Conservation (phyloP, 2,329 filamentous ascomycete species). For the Lachnellula suecica region DNA sequence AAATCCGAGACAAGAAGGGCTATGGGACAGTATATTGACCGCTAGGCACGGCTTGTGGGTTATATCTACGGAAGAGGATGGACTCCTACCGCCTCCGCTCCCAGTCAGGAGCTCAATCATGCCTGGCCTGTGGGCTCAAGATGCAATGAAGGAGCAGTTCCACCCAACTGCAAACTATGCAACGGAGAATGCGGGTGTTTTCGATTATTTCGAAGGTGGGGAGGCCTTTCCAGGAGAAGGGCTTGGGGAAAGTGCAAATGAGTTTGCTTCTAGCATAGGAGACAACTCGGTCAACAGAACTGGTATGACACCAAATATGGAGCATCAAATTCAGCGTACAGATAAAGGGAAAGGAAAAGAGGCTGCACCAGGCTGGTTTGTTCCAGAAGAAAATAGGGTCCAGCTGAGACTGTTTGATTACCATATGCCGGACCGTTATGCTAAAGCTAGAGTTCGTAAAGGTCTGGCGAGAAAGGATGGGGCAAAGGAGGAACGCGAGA, state of each 20-base stretch:
- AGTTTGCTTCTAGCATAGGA: not conserved
- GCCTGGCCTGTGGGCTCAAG: constrained; percentile 3
- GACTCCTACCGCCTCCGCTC: constrained; percentile 14
- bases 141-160: not conserved
- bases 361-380: constrained; percentile 9
- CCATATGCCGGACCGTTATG: constrained; percentile 27
- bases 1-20: constrained; percentile 62
- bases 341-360: constrained; percentile 5
- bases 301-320: not conserved
- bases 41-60: constrained; percentile 29
- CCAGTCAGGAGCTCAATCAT: not conserved
- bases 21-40: constrained; percentile 55
- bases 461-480: constrained; percentile 21
- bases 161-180: not conserved
- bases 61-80: constrained; percentile 27
- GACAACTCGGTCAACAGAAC: not conserved
- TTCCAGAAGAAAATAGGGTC: constrained; percentile 28
- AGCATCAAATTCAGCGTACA: not conserved
- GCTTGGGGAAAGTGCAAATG: not conserved
- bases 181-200: not conserved
- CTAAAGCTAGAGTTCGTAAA: constrained; percentile 25
- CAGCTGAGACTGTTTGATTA: constrained; percentile 25
- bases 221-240: not conserved
- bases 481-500: constrained; percentile 24
- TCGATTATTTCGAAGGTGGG: not conserved